Evolutionary conservation across 2,329 filamentous ascomycete genomes (phyloP), one percentile per base, ranked within the genome.

Genomic region (Lasiodiplodia sp.): DNA sequence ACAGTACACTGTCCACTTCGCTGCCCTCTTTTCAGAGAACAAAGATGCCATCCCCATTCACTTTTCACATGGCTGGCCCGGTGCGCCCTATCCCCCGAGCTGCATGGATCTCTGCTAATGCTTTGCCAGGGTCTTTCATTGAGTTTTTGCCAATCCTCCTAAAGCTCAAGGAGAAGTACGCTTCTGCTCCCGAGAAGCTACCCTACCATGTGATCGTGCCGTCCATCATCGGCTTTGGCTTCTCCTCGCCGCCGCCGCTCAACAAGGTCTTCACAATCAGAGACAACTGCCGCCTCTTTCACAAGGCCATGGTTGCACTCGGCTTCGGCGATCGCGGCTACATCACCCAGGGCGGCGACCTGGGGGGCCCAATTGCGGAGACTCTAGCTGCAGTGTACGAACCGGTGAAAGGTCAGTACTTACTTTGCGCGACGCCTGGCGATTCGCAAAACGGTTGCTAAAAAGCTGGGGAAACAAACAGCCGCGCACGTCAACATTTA

Each of bases 131-230:
- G 2, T 63, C 58, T 8, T 28, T 63, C 40, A 37, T 63, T 23
- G 58, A 89, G 70, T 89, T 89, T 71, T 72, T 89, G 2, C 82
- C 82, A 1, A 77, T 87, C 8, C 73, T 89, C 66, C 73, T 81
- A 1, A 52, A 85, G 3, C 74, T 89, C 1, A 75, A 75, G 31
- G 72, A 78, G 2, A 84, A 83, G 66, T 88, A 88, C 72, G 81
- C 81, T 28, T 63, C 58, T 49, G 23, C 40, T 0, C 80, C 85
- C 0, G 77, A 83, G 0, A 79, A 77, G 0, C 76, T 89, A 18
- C 87, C 87, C 0, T 89, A 86, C 72, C 86, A 89, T 71, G 75
- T 89, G 53, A 81, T 89, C 44, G 83, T 85, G 0, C 87, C 87
- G 0, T 86, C 84, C 0, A 76, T 88, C 2, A 85, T 86, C 0